phyloP scores from a whole-genome alignment of 129 eudicot species.

The Kitagawia praeruptora region DNA sequence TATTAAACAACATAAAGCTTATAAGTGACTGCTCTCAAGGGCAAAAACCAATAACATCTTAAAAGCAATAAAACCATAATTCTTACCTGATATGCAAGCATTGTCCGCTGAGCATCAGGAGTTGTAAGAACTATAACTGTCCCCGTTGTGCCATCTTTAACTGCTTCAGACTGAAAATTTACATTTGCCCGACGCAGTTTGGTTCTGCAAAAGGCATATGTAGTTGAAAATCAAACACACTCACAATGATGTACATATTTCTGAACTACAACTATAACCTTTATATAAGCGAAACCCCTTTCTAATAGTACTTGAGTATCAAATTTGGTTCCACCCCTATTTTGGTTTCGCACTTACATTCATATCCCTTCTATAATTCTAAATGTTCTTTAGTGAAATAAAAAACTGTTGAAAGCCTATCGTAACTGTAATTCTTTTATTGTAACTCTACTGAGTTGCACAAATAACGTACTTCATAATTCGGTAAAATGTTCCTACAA shows the following conservation, averaged over 20 bases:
- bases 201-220: slow-evolving; percentile 28
- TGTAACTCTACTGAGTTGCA: too few relatives aligned
- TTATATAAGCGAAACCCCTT: too few relatives aligned
- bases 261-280: neutral
- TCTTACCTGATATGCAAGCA: slow-evolving; percentile 95
- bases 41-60: neutral
- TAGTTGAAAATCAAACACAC: neutral
- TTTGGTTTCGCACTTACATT: too few relatives aligned
- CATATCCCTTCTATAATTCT: too few relatives aligned
- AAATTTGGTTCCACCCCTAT: too few relatives aligned
- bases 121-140: slow-evolving; percentile 97
- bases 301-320: too few relatives aligned
- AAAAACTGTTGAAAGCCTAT: too few relatives aligned
- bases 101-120: slow-evolving; percentile 94
- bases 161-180: slow-evolving; percentile 84
- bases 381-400: too few relatives aligned
- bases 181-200: slow-evolving; percentile 89
- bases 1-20: neutral
- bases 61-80: neutral
- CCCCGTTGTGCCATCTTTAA: slow-evolving; percentile 94
- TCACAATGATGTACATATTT: neutral
- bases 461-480: too few relatives aligned
- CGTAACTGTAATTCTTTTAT: too few relatives aligned
- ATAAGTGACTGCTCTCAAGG: neutral
- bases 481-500: too few relatives aligned